These are phyloP conservation scores for Phellinidium pouzarii DNA, from an alignment of 1,284 basidiomycete species.

Conservation along the genomic window DNA sequence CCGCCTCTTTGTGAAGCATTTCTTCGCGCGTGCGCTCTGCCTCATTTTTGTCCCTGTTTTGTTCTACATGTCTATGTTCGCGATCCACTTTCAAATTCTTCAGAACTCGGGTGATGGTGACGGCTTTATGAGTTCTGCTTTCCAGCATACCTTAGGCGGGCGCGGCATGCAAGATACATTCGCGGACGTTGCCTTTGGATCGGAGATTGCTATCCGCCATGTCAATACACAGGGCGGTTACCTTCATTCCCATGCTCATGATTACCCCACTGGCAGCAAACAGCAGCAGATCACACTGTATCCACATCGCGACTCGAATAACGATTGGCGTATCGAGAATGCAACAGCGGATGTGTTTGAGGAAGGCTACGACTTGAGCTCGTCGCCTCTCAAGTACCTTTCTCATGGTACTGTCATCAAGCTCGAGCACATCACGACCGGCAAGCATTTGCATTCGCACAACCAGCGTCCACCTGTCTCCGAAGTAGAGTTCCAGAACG, in stretches of 20 bases:
- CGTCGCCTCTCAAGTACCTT: slow-evolving; percentile 58
- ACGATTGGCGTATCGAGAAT: slow-evolving; percentile 82
- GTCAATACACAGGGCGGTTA: slow-evolving; percentile 97
- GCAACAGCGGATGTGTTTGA: slow-evolving; percentile 44
- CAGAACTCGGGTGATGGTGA: slow-evolving; percentile 92
- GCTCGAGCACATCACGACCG: slow-evolving; percentile 74
- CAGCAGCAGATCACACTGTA: slow-evolving; percentile 99
- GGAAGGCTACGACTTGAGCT: slow-evolving; percentile 49
- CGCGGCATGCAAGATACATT: slow-evolving; percentile 89
- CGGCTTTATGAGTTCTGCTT: slow-evolving; percentile 98
- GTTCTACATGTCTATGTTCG: slow-evolving; percentile 96
- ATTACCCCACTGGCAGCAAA: slow-evolving; percentile 81
- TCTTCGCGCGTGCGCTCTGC: slow-evolving; percentile 83
- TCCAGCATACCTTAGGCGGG: slow-evolving; percentile 94
- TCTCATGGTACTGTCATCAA: slow-evolving; percentile 71
- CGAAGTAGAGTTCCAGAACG: slow-evolving; percentile 98
- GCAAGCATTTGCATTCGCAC: slow-evolving; percentile 91
- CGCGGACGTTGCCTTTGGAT: slow-evolving; percentile 89
- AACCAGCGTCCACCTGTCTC: slow-evolving; percentile 93
- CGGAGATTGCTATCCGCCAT: slow-evolving; percentile 80
- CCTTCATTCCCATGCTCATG: slow-evolving; percentile 89
- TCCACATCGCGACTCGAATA: slow-evolving; percentile 91
- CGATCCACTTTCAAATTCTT: slow-evolving; percentile 89
- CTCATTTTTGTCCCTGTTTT: slow-evolving; percentile 78
- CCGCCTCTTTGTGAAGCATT: slow-evolving; percentile 74